These are phyloP conservation scores for Teratosphaeria destructans DNA, from an alignment of 2,329 filamentous ascomycete genomes.

Conservation along the genomic window DNA sequence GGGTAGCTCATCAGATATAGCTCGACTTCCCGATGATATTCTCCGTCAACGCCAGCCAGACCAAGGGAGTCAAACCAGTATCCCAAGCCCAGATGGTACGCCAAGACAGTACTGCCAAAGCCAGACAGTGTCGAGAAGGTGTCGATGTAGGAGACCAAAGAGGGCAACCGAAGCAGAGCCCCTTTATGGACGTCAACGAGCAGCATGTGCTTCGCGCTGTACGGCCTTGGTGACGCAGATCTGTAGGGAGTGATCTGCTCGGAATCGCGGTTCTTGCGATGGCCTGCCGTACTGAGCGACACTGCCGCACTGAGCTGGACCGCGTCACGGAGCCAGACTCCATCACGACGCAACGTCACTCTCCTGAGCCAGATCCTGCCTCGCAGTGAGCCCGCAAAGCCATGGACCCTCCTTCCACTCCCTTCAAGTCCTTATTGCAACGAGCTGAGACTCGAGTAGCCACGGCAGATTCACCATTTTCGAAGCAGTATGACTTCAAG, in stretches of 20 bases:
- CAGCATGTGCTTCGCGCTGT: not conserved
- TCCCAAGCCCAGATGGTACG: too few relatives aligned
- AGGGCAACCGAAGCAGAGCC: not conserved
- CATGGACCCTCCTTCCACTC: too few relatives aligned
- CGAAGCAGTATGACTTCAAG: too few relatives aligned
- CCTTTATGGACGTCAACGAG: not conserved
- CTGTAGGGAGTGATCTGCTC: not conserved
- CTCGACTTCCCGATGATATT: not conserved
- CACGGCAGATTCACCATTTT: too few relatives aligned
- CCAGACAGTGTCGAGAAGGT: not conserved
- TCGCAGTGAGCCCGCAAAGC: too few relatives aligned
- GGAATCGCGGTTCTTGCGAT: not conserved
- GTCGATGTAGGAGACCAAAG: not conserved
- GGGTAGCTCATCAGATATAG: not conserved
- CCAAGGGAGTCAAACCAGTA: not conserved
- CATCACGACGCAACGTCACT: too few relatives aligned
- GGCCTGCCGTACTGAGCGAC: not conserved
- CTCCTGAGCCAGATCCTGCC: too few relatives aligned
- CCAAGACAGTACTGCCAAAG: not conserved
- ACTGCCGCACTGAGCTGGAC: too few relatives aligned
- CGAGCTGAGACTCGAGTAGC: too few relatives aligned
- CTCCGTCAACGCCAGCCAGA: not conserved
- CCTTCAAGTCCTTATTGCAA: too few relatives aligned
- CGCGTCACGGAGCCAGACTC: too few relatives aligned
- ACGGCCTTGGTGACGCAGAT: not conserved